Evolutionary conservation across 441 rosid species (phyloP).

Genomic region (Pelargonium citronellum): DNA sequence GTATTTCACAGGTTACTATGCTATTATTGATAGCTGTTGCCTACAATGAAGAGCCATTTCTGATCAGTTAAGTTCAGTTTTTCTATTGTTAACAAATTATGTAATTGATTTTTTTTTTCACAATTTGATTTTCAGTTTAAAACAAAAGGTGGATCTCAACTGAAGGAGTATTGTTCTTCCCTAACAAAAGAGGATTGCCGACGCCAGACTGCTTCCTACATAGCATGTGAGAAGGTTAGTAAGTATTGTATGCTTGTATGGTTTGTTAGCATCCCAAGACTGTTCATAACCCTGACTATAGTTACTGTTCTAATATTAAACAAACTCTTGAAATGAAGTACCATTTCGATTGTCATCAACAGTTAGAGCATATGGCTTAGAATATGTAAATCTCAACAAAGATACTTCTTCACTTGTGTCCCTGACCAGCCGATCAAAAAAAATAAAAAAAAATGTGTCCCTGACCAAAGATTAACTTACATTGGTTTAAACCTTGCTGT

Average conservation of each 20-base stretch:
- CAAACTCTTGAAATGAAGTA: neutral
- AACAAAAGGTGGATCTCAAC: slow-evolving; percentile 94
- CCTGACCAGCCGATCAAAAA: too few species aligned
- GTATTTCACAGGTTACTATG: too few species aligned
- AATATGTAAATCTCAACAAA: neutral
- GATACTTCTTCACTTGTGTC: neutral
- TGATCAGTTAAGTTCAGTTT: too few species aligned
- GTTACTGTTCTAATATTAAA: neutral
- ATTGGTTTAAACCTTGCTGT: neutral
- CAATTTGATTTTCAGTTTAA: slow-evolving; percentile 55
- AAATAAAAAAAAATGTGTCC: neutral
- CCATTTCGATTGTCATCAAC: neutral
- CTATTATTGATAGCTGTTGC: too few species aligned
- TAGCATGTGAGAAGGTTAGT: slow-evolving; percentile 86
- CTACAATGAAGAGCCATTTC: too few species aligned
- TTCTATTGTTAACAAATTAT: too few species aligned
- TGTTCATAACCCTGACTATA: neutral
- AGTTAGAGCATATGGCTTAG: neutral
- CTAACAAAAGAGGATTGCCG: slow-evolving; percentile 94
- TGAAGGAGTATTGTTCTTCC: slow-evolving; percentile 83
- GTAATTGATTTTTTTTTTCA: neutral
- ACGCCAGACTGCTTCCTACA: slow-evolving; percentile 66
- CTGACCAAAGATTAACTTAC: neutral
- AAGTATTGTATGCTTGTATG: slow-evolving; percentile 6
- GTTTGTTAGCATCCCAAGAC: neutral